A percentile compares a stretch with the other conserved stretches of the same genome.
Conservation (phyloP, 1,284 basidiomycete genomes). For the Pseudozyma pruni region DNA sequence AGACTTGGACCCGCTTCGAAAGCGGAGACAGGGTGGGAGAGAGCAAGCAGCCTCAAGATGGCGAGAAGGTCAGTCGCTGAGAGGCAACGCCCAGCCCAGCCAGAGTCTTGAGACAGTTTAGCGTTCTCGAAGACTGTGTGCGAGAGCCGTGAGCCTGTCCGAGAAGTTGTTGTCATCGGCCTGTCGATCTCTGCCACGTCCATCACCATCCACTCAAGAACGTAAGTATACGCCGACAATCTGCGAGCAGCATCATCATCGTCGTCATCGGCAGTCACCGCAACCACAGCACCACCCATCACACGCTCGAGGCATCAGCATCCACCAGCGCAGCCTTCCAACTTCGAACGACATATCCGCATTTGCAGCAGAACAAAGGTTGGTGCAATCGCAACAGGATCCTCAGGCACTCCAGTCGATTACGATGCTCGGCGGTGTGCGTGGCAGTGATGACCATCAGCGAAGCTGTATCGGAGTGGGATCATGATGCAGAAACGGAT, state of each 20-base stretch:
- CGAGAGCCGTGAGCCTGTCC: background rate
- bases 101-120: no score
- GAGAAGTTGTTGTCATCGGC: conserved; percentile 9
- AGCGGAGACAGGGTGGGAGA: no score
- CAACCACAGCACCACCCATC: background rate
- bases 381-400: background rate
- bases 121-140: no score
- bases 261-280: conserved; percentile 11
- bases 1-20: background rate
- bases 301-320: background rate
- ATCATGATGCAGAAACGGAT: no score
- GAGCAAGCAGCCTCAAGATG: no score
- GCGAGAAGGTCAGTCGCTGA: no score
- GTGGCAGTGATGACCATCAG: no score
- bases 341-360: no score
- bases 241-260: conserved; percentile 11
- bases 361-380: conserved; percentile 4
- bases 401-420: background rate
- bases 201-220: conserved; percentile 54
- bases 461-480: no score
- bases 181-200: conserved; percentile 34
- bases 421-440: no score
- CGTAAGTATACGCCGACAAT: conserved; percentile 32
- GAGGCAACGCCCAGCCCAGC: no score
- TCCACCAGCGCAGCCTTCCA: background rate